phyloP scores from a whole-genome alignment of 148 eudicot species.

The Gaultheria prostrata region DNA sequence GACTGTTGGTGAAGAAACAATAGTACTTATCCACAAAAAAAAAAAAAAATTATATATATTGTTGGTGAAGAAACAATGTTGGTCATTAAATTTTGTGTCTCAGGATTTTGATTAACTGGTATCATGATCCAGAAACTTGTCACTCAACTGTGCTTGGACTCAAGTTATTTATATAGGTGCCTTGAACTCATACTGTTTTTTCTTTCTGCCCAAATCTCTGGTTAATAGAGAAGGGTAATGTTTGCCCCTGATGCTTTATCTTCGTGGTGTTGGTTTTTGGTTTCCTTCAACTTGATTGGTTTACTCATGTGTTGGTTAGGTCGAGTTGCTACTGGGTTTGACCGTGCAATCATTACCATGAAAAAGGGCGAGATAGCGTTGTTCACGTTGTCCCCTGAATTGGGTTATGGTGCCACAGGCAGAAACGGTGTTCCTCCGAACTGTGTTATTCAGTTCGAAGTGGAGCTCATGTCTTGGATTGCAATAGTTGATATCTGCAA shows the following conservation, averaged over 20 bases:
- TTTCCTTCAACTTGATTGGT: conserved; percentile 7
- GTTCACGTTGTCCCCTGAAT: conserved; percentile 51
- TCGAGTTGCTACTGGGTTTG: conserved; percentile 37
- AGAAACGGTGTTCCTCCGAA: conserved; percentile 34
- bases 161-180: neutral
- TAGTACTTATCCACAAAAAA: too few species aligned
- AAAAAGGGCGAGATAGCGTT: conserved; percentile 58
- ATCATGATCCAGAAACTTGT: neutral
- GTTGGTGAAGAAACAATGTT: neutral
- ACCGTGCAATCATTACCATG: conserved; percentile 54
- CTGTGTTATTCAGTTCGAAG: conserved; percentile 45
- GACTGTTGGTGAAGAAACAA: neutral
- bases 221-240: neutral
- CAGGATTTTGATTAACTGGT: neutral
- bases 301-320: conserved; percentile 29
- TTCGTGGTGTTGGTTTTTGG: neutral
- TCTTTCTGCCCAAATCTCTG: neutral
- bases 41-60: too few species aligned
- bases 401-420: conserved; percentile 37
- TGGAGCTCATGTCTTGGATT: conserved; percentile 61
- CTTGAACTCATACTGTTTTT: neutral
- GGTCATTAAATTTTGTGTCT: neutral
- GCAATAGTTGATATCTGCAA: conserved; percentile 53
- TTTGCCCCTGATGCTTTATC: neutral
- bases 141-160: neutral